A percentile compares a stretch with the other conserved stretches of the same genome.
These are phyloP conservation scores for Picea engelmannii DNA, from an alignment of 83 land plant species.

Conservation along the genomic window DNA sequence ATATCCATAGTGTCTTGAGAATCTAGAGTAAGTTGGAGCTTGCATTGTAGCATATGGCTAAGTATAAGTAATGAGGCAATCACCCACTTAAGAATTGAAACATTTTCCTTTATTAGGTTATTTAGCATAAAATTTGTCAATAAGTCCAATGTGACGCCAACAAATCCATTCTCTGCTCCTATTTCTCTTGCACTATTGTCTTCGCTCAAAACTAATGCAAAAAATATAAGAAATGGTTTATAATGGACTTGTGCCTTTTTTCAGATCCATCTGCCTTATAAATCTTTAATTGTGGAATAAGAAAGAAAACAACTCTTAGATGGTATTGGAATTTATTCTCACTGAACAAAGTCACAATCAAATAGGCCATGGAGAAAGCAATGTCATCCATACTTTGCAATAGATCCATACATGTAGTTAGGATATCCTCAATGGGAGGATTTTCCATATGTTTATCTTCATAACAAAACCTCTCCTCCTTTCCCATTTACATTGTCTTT, in stretches of 20 bases:
- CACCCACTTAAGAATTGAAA: slow-evolving; percentile 56
- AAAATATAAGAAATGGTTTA: slow-evolving; percentile 66
- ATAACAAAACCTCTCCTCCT: slow-evolving; percentile 31
- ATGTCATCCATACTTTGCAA: slow-evolving; percentile 77
- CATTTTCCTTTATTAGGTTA: slow-evolving; percentile 23
- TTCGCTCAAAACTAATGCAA: slow-evolving; percentile 86
- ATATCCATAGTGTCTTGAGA: slow-evolving; percentile 15
- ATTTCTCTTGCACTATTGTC: slow-evolving; percentile 73
- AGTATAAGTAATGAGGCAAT: slow-evolving; percentile 74
- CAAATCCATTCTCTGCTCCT: slow-evolving; percentile 74
- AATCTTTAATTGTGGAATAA: slow-evolving; percentile 71
- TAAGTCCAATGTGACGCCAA: slow-evolving; percentile 52
- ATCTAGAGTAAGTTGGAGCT: slow-evolving; percentile 48
- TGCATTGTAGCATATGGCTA: slow-evolving; percentile 74
- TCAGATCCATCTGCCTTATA: slow-evolving; percentile 46
- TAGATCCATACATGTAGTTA: slow-evolving; percentile 63
- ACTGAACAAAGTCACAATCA: slow-evolving; percentile 84
- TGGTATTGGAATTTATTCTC: slow-evolving; percentile 85
- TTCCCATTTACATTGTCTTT: slow-evolving; percentile 55
- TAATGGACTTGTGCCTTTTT: slow-evolving; percentile 42
- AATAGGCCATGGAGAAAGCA: slow-evolving; percentile 81
- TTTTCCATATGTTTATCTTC: slow-evolving; percentile 48
- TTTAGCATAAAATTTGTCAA: neutral
- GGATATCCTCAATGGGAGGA: slow-evolving; percentile 87
- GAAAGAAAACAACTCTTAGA: slow-evolving; percentile 50